Percentiles rank a stretch among this genome's conserved stretches.
Conservation (phyloP, 2,329 filamentous ascomycete species). For the Decorospora gaudefroyi region DNA sequence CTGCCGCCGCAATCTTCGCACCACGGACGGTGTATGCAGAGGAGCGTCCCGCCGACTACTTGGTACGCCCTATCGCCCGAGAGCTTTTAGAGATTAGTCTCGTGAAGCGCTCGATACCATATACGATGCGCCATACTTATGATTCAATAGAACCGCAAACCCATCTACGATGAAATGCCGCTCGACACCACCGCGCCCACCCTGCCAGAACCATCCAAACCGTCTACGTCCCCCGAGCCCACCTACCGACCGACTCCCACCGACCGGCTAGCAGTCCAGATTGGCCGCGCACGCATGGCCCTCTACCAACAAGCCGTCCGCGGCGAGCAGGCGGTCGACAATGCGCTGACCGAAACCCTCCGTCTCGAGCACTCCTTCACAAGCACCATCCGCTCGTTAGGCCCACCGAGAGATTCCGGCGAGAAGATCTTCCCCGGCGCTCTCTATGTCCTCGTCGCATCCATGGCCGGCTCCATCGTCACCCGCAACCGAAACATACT, state of each 20-base stretch:
- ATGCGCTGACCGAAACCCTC: constrained; percentile 77
- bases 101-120: background rate
- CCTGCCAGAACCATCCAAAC: constrained; percentile 31
- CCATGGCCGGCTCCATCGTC: constrained; percentile 93
- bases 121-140: background rate
- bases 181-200: constrained; percentile 48
- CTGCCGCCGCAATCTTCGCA: constrained; percentile 54
- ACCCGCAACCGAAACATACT: constrained; percentile 85
- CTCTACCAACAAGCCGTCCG: constrained; percentile 74
- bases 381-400: constrained; percentile 83
- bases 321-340: constrained; percentile 83
- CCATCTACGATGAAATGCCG: constrained; percentile 75
- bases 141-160: constrained; percentile 51
- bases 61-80: constrained; percentile 18
- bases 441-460: constrained; percentile 89
- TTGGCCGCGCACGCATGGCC: constrained; percentile 78
- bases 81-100: too few species aligned
- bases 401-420: constrained; percentile 80
- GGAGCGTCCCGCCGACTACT: constrained; percentile 34
- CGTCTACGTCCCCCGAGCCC: constrained; percentile 36
- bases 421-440: constrained; percentile 88
- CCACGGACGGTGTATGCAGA: constrained; percentile 56
- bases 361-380: constrained; percentile 88
- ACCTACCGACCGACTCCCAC: constrained; percentile 72
- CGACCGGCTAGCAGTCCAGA: constrained; percentile 81